A percentile compares a stretch with the other conserved stretches of the same genome.
Conservation (phyloP, 805 yeast genomes). For the Ogataea neopini region DNA sequence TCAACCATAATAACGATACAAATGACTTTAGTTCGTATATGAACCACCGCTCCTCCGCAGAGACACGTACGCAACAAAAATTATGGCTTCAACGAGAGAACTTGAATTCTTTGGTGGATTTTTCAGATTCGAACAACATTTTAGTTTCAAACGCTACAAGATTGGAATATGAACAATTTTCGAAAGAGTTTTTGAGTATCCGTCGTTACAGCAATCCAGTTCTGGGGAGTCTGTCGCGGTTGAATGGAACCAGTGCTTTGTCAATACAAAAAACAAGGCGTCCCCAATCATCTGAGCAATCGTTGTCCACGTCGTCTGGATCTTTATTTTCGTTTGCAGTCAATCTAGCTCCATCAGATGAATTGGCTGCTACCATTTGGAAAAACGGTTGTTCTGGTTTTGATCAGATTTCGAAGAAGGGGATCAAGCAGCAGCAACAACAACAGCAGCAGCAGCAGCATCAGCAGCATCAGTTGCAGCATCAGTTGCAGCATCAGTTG, state of each 20-base stretch:
- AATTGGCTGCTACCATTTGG: constrained; percentile 20
- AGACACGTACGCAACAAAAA: constrained; percentile 79
- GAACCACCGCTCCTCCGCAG: constrained; percentile 30
- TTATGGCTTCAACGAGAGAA: constrained; percentile 79
- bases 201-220: constrained; percentile 72
- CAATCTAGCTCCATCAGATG: constrained; percentile 14
- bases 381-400: constrained; percentile 19
- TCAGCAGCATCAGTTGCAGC: constrained; percentile 12
- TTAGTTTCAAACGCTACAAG: constrained; percentile 47
- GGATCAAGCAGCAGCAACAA: constrained; percentile 1
- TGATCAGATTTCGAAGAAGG: constrained; percentile 7
- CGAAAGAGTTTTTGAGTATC: constrained; percentile 71
- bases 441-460: constrained; percentile 10
- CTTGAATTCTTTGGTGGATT: constrained; percentile 60
- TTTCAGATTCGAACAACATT: constrained; percentile 34
- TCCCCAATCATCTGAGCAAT: not conserved
- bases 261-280: constrained; percentile 13
- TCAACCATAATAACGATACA: not conserved
- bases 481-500: constrained; percentile 2
- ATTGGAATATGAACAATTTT: constrained; percentile 76
- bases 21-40: constrained; percentile 3
- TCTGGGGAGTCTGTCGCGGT: constrained; percentile 58
- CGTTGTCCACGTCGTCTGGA: not conserved
- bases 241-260: constrained; percentile 30
- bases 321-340: constrained; percentile 9